Evolutionary conservation across 164 flowering plant species (phyloP).

Genomic region (Pachysandra terminalis): DNA sequence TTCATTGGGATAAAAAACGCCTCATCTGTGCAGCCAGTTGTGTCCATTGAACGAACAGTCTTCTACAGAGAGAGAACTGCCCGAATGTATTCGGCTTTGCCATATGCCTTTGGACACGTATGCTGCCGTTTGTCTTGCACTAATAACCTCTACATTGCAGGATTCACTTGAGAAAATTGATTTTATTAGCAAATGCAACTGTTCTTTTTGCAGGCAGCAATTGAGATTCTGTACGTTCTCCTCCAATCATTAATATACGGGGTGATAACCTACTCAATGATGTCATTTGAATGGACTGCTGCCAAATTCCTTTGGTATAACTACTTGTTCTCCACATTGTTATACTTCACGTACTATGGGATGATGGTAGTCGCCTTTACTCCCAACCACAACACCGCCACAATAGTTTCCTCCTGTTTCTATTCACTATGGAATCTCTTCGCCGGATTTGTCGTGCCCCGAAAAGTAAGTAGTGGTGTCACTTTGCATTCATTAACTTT

Average conservation of each 20-base stretch:
- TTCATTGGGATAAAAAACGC: constrained; percentile 28
- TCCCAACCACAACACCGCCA: constrained; percentile 34
- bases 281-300: constrained; percentile 35
- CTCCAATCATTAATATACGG: constrained; percentile 32
- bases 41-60: constrained; percentile 32
- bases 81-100: constrained; percentile 33
- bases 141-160: too few relatives aligned
- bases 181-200: neutral
- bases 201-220: constrained; percentile 22
- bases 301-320: constrained; percentile 39
- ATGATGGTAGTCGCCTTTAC: constrained; percentile 45
- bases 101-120: constrained; percentile 34
- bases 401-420: constrained; percentile 30
- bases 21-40: constrained; percentile 31
- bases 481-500: neutral
- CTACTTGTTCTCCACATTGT: constrained; percentile 36
- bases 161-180: too few relatives aligned
- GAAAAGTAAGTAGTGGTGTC: constrained; percentile 19
- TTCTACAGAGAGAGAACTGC: constrained; percentile 37
- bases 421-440: constrained; percentile 37
- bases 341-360: constrained; percentile 45
- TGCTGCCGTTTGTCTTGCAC: too few relatives aligned
- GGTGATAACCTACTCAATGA: constrained; percentile 35
- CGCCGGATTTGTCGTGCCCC: constrained; percentile 39
- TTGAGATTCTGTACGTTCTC: constrained; percentile 36